Evolutionary conservation across 495 filamentous ascomycete species (phyloP).

Genomic region (Penicillium malachiteum): DNA sequence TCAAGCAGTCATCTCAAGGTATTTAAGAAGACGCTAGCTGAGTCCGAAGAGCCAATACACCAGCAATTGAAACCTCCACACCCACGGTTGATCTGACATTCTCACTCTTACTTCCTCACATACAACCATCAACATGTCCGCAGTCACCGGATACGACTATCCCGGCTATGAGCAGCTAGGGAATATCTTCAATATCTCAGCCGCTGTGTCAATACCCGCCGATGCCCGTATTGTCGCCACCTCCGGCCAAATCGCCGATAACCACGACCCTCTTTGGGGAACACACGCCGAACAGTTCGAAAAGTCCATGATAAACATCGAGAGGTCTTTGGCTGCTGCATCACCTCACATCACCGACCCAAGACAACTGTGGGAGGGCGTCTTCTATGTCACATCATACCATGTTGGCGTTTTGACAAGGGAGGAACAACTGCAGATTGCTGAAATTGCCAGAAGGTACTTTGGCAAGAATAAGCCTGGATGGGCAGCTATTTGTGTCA

Average conservation of each 20-base stretch:
- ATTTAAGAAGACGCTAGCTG: too few species aligned
- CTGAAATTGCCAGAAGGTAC: slow-evolving; percentile 5
- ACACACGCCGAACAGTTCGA: slow-evolving; percentile 11
- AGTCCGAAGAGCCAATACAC: too few species aligned
- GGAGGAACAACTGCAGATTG: slow-evolving; percentile 3
- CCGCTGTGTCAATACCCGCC: slow-evolving; percentile 3
- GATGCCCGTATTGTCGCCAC: slow-evolving; percentile 4
- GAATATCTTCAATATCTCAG: slow-evolving; percentile 5
- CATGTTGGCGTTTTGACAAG: slow-evolving; percentile 3
- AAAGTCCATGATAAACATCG: slow-evolving; percentile 11
- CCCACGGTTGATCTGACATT: too few species aligned
- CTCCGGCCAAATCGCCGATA: slow-evolving; percentile 8
- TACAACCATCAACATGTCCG: neutral
- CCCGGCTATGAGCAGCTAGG: slow-evolving; percentile 4
- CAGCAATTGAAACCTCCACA: too few species aligned
- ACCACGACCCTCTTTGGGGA: slow-evolving; percentile 10
- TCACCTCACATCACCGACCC: slow-evolving; percentile 5
- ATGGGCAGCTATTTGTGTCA: slow-evolving; percentile 4
- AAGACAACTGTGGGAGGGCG: neutral
- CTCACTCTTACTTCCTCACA: too few species aligned
- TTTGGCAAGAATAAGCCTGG: slow-evolving; percentile 6
- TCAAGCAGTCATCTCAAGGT: too few species aligned
- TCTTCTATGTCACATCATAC: slow-evolving; percentile 2
- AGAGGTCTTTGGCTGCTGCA: slow-evolving; percentile 5
- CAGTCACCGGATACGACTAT: slow-evolving; percentile 2